Evolutionary conservation across 2,329 filamentous ascomycete genomes (phyloP), one percentile per base, ranked within the genome.

Genomic region (Neofusicoccum sp.): DNA sequence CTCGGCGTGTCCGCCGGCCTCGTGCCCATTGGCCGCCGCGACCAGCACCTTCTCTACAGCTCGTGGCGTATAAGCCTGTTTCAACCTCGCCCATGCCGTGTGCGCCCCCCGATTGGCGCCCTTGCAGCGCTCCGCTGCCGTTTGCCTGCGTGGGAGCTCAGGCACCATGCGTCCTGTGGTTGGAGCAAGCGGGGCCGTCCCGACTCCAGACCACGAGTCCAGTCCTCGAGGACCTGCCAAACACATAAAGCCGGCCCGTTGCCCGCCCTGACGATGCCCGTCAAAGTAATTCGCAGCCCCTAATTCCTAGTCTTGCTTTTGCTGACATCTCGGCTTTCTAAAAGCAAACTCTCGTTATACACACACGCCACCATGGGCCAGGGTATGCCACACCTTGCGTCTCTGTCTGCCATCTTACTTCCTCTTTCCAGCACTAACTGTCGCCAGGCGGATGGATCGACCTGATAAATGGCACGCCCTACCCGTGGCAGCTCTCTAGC

Each of bases 381-480:
- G 43, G 60, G 60, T 62, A 59, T 30, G 60, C 28, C 20, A 31
- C 40, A 57, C 44, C 16, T 48, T 24, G 41, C 33, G 45, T 43
- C 44, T n/a, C 38, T 51, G 45, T 36, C 11, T 28, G 7, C 2
- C 34, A 41, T 34, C 43, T 40, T 33, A 14, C 59, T 43, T 61
- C 65, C 11, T 7, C 30, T 20, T 31, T 45, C 28, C 45, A 43
- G 16, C 24, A 8, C 51, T 56, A 31, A 56, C 38, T 65, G 34
- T 63, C 36, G 34, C 40, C 47, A 70, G 73, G 71, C 45, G 74
- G 75, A 60, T 71, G 65, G 31, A 65, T 78, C 45, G 73, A 73
- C 11, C 59, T 77, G 26, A 66, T 78, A 49, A 78, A 78, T 66
- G 75, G 74, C 20, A 75, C 73, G n/a, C 73, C 75, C 2, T 72